phyloP scores from a whole-genome alignment of 31 red algal species.

The Porphyra umbilicalis region DNA sequence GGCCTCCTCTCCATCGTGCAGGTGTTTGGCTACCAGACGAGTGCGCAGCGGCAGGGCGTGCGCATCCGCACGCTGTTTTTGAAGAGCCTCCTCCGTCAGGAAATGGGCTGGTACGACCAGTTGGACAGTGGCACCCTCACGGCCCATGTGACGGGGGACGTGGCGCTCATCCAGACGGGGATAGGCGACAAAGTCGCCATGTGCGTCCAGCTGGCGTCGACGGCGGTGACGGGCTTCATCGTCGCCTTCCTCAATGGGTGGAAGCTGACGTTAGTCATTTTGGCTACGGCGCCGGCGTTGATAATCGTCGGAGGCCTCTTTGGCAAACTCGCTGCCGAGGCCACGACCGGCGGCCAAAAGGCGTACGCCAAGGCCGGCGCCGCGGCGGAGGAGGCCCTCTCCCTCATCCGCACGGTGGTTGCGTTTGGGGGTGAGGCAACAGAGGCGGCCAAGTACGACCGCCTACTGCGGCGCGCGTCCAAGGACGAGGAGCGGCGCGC shows the following conservation, averaged over 20 bases:
- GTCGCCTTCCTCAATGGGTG: constrained; percentile 54
- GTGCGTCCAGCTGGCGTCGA: constrained; percentile 48
- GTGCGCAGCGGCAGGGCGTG: constrained; percentile 26
- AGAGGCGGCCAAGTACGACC: constrained; percentile 62
- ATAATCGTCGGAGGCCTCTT: constrained; percentile 28
- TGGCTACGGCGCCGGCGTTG: constrained; percentile 32
- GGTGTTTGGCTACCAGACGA: constrained; percentile 27
- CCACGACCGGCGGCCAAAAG: constrained; percentile 26
- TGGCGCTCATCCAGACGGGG: constrained; percentile 45
- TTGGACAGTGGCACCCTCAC: constrained; percentile 65
- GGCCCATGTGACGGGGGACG: constrained; percentile 57
- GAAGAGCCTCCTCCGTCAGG: constrained; percentile 45
- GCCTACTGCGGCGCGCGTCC: constrained; percentile 23
- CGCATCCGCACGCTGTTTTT: constrained; percentile 35
- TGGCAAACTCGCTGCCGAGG: constrained; percentile 40
- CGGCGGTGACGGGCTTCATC: constrained; percentile 51
- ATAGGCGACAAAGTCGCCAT: constrained; percentile 62
- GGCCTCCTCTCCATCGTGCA: constrained; percentile 44
- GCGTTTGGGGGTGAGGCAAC: constrained; percentile 68
- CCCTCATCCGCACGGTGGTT: constrained; percentile 63
- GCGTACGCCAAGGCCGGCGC: constrained; percentile 63
- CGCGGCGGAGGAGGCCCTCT: constrained; percentile 52
- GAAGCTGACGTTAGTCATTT: constrained; percentile 56
- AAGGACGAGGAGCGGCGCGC: constrained; percentile 31
- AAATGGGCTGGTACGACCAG: constrained; percentile 49